Percentiles rank a stretch among this genome's conserved stretches.
Conservation (phyloP, 2,329 filamentous ascomycete genomes). For the Ophiostoma sp. region DNA sequence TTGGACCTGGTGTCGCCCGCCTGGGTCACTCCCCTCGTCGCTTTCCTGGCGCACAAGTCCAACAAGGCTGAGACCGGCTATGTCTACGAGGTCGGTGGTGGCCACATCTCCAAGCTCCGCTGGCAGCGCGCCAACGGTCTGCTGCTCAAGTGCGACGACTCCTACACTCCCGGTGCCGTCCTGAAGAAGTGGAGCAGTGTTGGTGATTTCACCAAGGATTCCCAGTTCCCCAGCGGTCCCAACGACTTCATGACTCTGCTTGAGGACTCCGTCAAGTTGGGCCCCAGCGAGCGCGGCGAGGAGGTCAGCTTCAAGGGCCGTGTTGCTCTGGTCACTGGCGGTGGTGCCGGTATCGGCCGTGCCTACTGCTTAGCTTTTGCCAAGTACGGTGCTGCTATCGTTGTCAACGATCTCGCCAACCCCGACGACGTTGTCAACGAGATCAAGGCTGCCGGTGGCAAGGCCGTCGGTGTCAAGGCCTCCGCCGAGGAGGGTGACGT, state of each 20-base stretch:
- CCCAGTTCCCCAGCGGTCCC: conserved; percentile 75
- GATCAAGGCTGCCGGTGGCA: conserved; percentile 82
- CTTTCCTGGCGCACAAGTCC: conserved; percentile 76
- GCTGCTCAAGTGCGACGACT: conserved; percentile 80
- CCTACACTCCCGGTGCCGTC: conserved; percentile 80
- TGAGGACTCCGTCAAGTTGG: conserved; percentile 74
- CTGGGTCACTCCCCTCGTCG: conserved; percentile 91
- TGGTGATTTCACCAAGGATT: conserved; percentile 69
- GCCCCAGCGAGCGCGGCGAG: conserved; percentile 64
- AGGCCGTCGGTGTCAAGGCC: conserved; percentile 88
- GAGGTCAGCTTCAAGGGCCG: conserved; percentile 76
- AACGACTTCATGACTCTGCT: conserved; percentile 84
- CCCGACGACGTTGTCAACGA: conserved; percentile 87
- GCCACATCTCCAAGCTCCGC: conserved; percentile 84
- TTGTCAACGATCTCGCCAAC: conserved; percentile 93
- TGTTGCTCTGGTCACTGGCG: conserved; percentile 82
- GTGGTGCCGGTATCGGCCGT: conserved; percentile 83
- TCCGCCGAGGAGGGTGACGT: conserved; percentile 87
- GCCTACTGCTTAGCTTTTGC: conserved; percentile 82
- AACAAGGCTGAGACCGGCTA: conserved; percentile 77
- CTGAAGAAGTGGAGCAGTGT: conserved; percentile 86
- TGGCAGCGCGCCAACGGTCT: conserved; percentile 92
- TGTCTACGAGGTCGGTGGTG: conserved; percentile 92
- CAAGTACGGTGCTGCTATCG: conserved; percentile 73
- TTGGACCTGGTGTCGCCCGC: conserved; percentile 81